Base-by-base conservation (phyloP, 1,139 yeast genomes). In the Lodderomyces elongisporus region DNA sequence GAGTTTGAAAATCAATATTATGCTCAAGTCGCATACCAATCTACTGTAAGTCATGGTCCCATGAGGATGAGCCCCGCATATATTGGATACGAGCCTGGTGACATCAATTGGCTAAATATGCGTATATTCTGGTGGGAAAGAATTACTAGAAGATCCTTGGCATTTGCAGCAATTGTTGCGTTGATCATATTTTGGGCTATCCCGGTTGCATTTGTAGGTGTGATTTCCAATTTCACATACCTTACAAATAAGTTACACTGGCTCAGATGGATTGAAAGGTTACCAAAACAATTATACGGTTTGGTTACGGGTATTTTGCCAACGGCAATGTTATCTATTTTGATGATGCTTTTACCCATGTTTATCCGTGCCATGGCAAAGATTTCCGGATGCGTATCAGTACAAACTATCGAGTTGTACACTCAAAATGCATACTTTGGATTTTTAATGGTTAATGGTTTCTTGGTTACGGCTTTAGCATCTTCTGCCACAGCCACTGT, bases 61-160 rank as follows among this genome's bases (percentile, higher is more conserved):
- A 56, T 73, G 40, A 65, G 74, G 46, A 64, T 70, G 57, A 39
- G 49, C 17, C 74, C 79, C 7, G 62, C 68, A 18, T 63, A 60
- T 37, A 68, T 82, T 28, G 83, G 83, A 14, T 59, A 73, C 37
- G 70, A 75, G 31, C 85, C 89, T 4, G 70, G 58, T 4, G 85
- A 82, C 51, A 58, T 83, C 25, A 54, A 66, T 43, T 83, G 91
- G 91, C 52, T 67, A 17, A 82, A 79, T 49, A 60, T 88, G 72
- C 72, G 93, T 47, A 57, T 87, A 58, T 72, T 75, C 43, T 85
- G 95, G 94, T 81, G 88, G 83, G 94, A 83, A 60, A 70, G 88
- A 47, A 57, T 82, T 31, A 58, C 74, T 20, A 73, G 91, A 61
- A 59, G 64, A 30, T 52, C 74, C 17, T 73, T 71, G 38, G 83